Evolutionary conservation across 108 stramenopile species (phyloP).

Genomic region (Nitzschia putrida): DNA sequence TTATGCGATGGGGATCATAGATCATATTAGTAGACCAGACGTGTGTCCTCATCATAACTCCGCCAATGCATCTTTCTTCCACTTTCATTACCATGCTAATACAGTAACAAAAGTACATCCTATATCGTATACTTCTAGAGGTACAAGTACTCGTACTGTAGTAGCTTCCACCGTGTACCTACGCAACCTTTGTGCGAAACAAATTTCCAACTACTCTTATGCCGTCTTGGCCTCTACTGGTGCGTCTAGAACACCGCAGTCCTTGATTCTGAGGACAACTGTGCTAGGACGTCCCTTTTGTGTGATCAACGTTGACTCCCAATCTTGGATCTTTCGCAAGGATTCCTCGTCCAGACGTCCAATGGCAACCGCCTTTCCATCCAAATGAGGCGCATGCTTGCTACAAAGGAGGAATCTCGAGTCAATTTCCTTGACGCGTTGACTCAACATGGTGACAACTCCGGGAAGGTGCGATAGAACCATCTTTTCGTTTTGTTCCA

Average conservation of each 20-base stretch:
- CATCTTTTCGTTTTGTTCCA: constrained; percentile 41
- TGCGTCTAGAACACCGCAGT: constrained; percentile 54
- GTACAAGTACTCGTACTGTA: no score
- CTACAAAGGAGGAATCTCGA: constrained; percentile 76
- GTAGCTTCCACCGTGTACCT: no score
- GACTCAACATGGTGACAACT: constrained; percentile 71
- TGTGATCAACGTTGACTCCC: constrained; percentile 64
- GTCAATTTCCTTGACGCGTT: constrained; percentile 75
- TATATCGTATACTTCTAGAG: no score
- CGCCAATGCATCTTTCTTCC: no score
- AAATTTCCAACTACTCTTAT: neutral
- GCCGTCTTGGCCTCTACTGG: neutral
- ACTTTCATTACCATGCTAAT: no score
- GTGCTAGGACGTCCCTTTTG: constrained; percentile 67
- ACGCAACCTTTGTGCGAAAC: no score
- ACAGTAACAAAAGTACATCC: no score
- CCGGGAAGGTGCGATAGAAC: constrained; percentile 61
- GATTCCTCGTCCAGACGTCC: constrained; percentile 69
- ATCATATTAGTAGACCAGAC: no score
- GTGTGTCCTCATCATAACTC: no score
- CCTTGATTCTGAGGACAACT: constrained; percentile 53
- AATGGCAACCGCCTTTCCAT: constrained; percentile 84
- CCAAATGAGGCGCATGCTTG: constrained; percentile 70
- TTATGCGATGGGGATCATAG: constrained; percentile 84
- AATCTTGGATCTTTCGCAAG: constrained; percentile 59